Conservation (phyloP, 139 green algal genomes). For the Volvox reticuliferus region DNA sequence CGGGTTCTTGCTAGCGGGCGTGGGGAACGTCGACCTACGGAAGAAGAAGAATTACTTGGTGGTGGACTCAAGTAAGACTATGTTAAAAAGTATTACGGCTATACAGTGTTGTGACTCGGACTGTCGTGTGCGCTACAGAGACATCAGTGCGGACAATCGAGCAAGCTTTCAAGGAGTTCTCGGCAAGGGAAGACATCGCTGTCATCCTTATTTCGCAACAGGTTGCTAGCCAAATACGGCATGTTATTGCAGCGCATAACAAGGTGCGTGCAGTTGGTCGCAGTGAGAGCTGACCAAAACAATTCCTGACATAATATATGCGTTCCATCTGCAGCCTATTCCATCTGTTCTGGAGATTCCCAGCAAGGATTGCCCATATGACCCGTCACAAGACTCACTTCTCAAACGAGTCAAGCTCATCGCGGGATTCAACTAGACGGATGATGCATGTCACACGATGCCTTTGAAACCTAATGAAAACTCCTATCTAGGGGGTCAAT, state of each 20-base stretch:
- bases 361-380: conserved; percentile 95
- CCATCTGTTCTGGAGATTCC: conserved; percentile 97
- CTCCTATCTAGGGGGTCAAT: too few relatives aligned
- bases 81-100: neutral
- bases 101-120: neutral
- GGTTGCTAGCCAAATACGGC: conserved; percentile 91
- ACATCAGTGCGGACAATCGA: conserved; percentile 80
- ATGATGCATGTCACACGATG: neutral
- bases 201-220: conserved; percentile 97
- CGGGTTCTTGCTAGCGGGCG: conserved; percentile 96
- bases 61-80: conserved; percentile 89
- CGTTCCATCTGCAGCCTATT: conserved; percentile 70
- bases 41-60: conserved; percentile 95
- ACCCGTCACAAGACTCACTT: conserved; percentile 94
- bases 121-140: conserved; percentile 1
- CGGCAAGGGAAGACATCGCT: conserved; percentile 91
- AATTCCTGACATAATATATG: neutral
- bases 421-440: conserved; percentile 73
- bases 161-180: conserved; percentile 95
- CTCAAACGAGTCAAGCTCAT: conserved; percentile 93
- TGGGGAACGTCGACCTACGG: conserved; percentile 94
- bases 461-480: too few relatives aligned
- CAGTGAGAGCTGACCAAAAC: neutral
- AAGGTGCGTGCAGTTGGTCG: conserved; percentile 64
- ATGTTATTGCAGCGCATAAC: conserved; percentile 84